Base-by-base conservation (phyloP, 768 basidiomycete species). In the Mycena pura region DNA sequence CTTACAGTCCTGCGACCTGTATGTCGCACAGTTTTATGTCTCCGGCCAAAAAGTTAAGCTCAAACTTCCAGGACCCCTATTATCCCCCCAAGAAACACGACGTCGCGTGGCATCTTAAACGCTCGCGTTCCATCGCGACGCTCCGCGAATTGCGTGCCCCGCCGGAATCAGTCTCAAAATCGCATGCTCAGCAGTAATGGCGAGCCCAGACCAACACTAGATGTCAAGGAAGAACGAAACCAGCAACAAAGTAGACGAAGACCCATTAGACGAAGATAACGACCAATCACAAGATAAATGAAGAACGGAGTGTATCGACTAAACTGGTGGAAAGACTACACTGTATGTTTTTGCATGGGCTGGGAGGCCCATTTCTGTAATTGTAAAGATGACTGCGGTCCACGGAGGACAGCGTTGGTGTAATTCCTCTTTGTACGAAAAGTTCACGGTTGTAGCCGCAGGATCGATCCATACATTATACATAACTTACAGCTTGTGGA, bases 71-170 rank as follows among this genome's bases (percentile, higher is more conserved):
- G 80, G 80, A 80, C 55, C 76, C 79, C 3, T 79, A 74, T 52
- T 67, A 65, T 43, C 78, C 78, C 6, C 71, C 70, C 1, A 63
- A 70, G 53, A 74, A 76, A 57, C 78, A 80, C 58, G 66, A 72
- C 51, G 67, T 74, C 29, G 76, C 65, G 17, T 80, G 79, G 80
- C 73, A 74, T 63, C 73, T 79, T 49, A 80, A 79, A 60, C 74
- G 74, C 25, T 77, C 78, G 6, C 76, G 78, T 36, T 79, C 78
- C 27, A 63, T 76, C 29, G 69, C 70, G 4, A 75, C 71, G 52
- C 58, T 80, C 38, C 74, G 73, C 25, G 78, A 80, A 64, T 70
- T 80, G 40, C 66, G 78, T 40, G 29, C 57, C 31, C 52, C 74
- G 69, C 60, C 73, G 54, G 66, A 54, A 34, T 9, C 48, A 46